Percentiles rank a stretch among this genome's conserved stretches.
These are phyloP conservation scores for Metschnikowia proteae DNA, from an alignment of 805 yeast genomes.

Conservation along the genomic window DNA sequence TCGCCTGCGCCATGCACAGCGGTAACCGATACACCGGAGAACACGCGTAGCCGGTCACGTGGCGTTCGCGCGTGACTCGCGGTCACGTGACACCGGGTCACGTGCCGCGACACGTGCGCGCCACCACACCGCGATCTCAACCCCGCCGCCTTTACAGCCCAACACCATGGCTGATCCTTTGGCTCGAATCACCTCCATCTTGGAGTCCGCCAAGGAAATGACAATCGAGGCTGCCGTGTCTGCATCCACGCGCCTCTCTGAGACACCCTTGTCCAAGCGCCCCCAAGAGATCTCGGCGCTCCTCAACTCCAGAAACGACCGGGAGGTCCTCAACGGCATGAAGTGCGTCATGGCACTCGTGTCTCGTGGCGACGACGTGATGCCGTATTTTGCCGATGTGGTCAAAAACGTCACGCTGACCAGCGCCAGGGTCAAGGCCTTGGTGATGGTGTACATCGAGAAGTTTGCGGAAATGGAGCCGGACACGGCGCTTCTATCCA, in stretches of 20 bases:
- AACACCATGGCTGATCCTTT: constrained; percentile 44
- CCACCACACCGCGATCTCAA: background rate
- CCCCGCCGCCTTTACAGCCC: background rate
- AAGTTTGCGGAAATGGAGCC: constrained; percentile 81
- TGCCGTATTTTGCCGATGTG: constrained; percentile 69
- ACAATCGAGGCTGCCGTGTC: constrained; percentile 82
- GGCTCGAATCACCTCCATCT: constrained; percentile 60
- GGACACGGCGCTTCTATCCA: constrained; percentile 82
- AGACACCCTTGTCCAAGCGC: constrained; percentile 56
- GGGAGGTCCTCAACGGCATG: constrained; percentile 45
- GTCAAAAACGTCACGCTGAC: constrained; percentile 79
- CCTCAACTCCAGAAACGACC: constrained; percentile 63
- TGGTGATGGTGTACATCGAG: constrained; percentile 72
- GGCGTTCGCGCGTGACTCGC: too few species aligned
- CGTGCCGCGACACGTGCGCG: background rate
- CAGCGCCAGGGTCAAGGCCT: constrained; percentile 59
- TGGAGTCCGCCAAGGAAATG: constrained; percentile 75
- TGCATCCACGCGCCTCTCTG: constrained; percentile 64
- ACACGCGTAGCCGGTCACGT: too few species aligned
- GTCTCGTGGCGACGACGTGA: constrained; percentile 40
- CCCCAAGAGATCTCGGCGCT: constrained; percentile 63
- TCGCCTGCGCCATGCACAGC: too few species aligned
- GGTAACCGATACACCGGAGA: too few species aligned
- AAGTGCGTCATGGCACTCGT: constrained; percentile 38
- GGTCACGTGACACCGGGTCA: background rate